Base-by-base conservation (phyloP, 176 grass and related monocot species). In the Juncus inflexus region DNA sequence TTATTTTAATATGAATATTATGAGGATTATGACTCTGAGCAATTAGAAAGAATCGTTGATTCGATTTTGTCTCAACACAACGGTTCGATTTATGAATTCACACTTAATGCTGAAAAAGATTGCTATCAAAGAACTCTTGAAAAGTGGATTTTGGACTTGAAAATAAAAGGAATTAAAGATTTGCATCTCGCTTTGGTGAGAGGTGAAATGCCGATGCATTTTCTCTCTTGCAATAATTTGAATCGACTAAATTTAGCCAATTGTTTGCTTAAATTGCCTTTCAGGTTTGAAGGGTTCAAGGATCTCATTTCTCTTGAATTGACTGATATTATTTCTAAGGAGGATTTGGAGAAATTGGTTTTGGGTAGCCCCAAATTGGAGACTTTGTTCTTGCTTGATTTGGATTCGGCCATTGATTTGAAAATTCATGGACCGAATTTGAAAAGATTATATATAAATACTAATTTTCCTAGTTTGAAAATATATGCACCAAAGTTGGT, bases 121-220 rank as follows among this genome's bases (percentile, higher is more conserved):
- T n/a, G 15, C 12, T 40, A 13, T 40, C 37, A 15, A 12, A 28
- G 19, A 28, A 4, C 10, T 12, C 43, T 14, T 50, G 64, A 67
- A 6, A 67, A 38, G 19, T 67, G 64, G 64, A 10, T 50, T 5
- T 12, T 67, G 5, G 0, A 42, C 12, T 49, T 67, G 40, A 49
- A 35, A 4, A 67, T 35, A 50, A 67, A 67, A 12, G 64, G 39
- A 49, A 67, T 67, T 15, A 67, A 12, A 19, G 39, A 67, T 49
- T 19, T 67, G 11, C 12, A 67, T 35, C 15, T 67, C 14, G 3
- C 3, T 49, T 49, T 50, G n/a, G 16, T 3, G 38, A 6, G 43
- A 5, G 9, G 9, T 59, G 15, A 59, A 7, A 14, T 59, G 5
- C 55, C 55, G 12, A 13, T 28, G n/a, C 12, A n/a, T 28, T 28